These are phyloP conservation scores for Wallacemonas sp. DNA, from an alignment of 208 protist species.

Conservation along the genomic window DNA sequence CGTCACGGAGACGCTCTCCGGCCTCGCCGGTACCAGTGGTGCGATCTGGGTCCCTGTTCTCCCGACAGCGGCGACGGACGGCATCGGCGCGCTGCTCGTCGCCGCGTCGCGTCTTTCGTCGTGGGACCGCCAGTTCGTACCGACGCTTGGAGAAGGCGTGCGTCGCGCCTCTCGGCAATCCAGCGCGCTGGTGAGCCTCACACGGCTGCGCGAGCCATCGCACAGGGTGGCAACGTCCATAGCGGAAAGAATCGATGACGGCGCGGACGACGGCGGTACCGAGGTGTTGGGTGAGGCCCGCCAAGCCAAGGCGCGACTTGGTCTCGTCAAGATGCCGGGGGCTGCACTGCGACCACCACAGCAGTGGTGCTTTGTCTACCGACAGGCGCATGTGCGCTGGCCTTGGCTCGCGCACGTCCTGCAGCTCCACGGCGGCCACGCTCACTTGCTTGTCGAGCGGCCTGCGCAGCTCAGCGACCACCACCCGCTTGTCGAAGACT, in stretches of 20 bases:
- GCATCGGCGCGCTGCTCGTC: background rate
- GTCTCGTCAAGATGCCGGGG: too few relatives aligned
- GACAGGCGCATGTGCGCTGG: constrained; percentile 11
- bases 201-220: background rate
- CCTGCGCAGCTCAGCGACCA: too few relatives aligned
- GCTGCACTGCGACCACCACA: too few relatives aligned
- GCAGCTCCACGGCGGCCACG: constrained; percentile 16
- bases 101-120: background rate
- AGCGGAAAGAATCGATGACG: too few relatives aligned
- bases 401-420: constrained; percentile 31
- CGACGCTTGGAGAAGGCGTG: too few relatives aligned
- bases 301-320: too few relatives aligned
- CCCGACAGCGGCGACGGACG: background rate
- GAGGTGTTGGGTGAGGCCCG: too few relatives aligned
- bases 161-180: too few relatives aligned
- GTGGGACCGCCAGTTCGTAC: background rate
- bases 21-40: background rate
- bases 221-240: too few relatives aligned
- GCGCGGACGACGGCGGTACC: too few relatives aligned
- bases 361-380: background rate
- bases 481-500: too few relatives aligned
- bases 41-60: background rate
- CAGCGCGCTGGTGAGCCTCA: too few relatives aligned
- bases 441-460: constrained; percentile 11
- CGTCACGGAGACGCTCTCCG: background rate